Evolutionary conservation across 441 rosid species (phyloP).

Genomic region (Viola pubescens): DNA sequence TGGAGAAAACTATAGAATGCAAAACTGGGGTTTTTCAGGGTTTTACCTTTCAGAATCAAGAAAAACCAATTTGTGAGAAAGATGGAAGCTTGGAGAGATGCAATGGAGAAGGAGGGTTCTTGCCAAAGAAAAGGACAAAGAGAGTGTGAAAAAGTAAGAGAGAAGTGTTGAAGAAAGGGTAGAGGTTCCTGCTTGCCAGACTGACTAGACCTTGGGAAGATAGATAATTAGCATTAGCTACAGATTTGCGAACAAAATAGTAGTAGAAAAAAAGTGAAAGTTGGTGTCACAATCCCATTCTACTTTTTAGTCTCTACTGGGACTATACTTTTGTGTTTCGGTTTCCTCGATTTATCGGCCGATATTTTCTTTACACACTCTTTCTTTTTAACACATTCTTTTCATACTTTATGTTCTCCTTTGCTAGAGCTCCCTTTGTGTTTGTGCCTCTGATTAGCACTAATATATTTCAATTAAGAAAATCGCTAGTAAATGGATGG

Average conservation of each 20-base stretch:
- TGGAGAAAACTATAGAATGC: constrained; percentile 6
- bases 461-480: too few species aligned
- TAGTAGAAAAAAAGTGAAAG: constrained; percentile 19
- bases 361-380: neutral
- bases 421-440: too few species aligned
- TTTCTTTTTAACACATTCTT: neutral
- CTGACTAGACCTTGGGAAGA: constrained; percentile 27
- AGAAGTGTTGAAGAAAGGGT: constrained; percentile 27
- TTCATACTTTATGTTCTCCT: neutral
- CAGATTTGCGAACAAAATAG: constrained; percentile 13
- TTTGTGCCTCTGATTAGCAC: too few species aligned
- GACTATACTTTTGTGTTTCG: neutral
- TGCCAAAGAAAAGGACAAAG: constrained; percentile 6
- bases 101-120: neutral
- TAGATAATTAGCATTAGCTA: constrained; percentile 1
- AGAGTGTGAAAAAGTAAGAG: neutral
- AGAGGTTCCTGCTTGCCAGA: constrained; percentile 17
- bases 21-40: constrained; percentile 12
- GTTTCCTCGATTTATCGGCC: constrained; percentile 1
- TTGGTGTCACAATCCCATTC: constrained; percentile 19
- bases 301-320: too few species aligned
- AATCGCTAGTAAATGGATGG: too few species aligned
- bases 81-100: constrained; percentile 19
- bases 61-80: constrained; percentile 15
- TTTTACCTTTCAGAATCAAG: constrained; percentile 32